These are phyloP conservation scores for Carex myosuroides DNA, from an alignment of 176 grass and related monocot genomes.

Conservation along the genomic window DNA sequence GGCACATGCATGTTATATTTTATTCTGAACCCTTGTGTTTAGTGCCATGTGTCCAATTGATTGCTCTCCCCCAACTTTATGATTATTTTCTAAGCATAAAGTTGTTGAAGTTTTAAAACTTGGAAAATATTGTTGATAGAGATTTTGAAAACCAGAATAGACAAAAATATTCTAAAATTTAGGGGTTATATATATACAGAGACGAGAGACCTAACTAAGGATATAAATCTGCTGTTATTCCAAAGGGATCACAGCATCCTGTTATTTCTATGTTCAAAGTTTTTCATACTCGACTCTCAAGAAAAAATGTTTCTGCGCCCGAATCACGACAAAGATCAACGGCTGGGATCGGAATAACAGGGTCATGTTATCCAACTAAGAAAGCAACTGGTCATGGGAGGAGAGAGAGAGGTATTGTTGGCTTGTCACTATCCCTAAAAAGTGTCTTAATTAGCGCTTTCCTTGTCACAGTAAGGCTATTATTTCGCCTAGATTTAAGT, in stretches of 20 bases:
- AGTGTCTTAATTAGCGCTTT: slow-evolving; percentile 5
- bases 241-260: too few species aligned
- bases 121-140: not conserved
- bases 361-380: not conserved
- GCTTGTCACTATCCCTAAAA: slow-evolving; percentile 6
- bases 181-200: not conserved
- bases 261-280: too few species aligned
- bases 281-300: too few species aligned
- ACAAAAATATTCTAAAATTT: not conserved
- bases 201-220: not conserved
- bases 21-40: too few species aligned
- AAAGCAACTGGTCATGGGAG: slow-evolving; percentile 13
- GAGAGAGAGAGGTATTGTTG: slow-evolving; percentile 14
- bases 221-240: too few species aligned
- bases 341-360: too few species aligned
- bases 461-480: slow-evolving; percentile 7
- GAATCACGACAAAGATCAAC: too few species aligned
- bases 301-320: too few species aligned
- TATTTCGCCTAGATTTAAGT: not conserved
- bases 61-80: not conserved
- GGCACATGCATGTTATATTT: not conserved
- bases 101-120: not conserved
- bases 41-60: not conserved
- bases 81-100: not conserved
- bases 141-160: not conserved